A percentile compares a stretch with the other conserved stretches of the same genome.
Conservation (phyloP, 75 land plant genomes). For the Isoetes taiwanensis region DNA sequence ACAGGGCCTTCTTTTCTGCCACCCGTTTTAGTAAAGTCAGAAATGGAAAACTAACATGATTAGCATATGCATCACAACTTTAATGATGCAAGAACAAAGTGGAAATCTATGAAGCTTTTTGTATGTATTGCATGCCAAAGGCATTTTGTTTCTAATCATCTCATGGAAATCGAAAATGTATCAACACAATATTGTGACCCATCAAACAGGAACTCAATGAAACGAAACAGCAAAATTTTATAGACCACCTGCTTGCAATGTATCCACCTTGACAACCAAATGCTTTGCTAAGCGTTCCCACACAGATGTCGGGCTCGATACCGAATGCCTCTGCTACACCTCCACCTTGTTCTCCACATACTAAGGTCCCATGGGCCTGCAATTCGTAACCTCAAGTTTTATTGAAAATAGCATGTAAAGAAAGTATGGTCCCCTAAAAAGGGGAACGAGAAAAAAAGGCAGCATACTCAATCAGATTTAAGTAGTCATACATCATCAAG, state of each 20-base stretch:
- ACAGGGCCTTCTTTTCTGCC: no score
- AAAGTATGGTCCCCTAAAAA: neutral
- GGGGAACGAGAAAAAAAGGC: neutral
- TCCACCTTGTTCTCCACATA: conserved; percentile 91
- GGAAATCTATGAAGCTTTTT: no score
- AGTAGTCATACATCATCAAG: conserved; percentile 67
- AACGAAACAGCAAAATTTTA: no score
- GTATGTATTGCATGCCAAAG: no score
- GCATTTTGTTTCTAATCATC: no score
- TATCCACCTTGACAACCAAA: conserved; percentile 96
- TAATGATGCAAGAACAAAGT: no score
- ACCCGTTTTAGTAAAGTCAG: no score
- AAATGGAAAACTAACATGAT: no score
- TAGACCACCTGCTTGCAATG: conserved; percentile 50
- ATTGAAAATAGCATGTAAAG: neutral
- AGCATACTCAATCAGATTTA: neutral
- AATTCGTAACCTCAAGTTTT: conserved; percentile 18
- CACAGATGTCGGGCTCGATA: conserved; percentile 73
- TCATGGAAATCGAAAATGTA: no score
- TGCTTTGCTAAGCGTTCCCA: conserved; percentile 97
- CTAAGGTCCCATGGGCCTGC: conserved; percentile 93
- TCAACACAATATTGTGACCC: no score
- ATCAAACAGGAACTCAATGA: no score
- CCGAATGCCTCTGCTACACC: conserved; percentile 72
- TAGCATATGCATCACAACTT: no score